These are phyloP conservation scores for Punctularia strigosozonata DNA, from an alignment of 768 basidiomycete species.

Conservation along the genomic window DNA sequence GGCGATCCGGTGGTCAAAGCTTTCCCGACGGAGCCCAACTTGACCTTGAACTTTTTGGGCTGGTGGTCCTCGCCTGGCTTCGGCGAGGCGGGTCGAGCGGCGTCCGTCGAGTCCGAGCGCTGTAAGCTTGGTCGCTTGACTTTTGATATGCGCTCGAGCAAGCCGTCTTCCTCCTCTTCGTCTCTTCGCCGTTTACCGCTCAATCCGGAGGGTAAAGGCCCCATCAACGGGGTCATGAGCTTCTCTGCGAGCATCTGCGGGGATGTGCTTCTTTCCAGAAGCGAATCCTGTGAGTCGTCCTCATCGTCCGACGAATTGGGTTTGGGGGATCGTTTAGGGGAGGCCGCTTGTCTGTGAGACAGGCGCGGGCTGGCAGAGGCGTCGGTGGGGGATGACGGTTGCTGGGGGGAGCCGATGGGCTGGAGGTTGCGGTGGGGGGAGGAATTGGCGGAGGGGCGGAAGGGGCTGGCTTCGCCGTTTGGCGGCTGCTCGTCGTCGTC, in stretches of 20 bases:
- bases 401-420: conserved; percentile 3
- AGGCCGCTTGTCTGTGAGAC: conserved; percentile 31
- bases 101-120: conserved; percentile 4
- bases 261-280: conserved; percentile 26
- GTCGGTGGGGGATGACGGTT: conserved; percentile 5
- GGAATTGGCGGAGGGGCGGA: conserved; percentile 12
- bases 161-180: conserved; percentile 29
- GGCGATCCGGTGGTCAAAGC: conserved; percentile 20
- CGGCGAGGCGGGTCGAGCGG: conserved; percentile 16
- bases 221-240: conserved; percentile 17
- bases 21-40: conserved; percentile 40
- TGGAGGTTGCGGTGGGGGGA: conserved; percentile 6
- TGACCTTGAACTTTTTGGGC: conserved; percentile 66
- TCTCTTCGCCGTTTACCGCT: conserved; percentile 44
- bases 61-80: conserved; percentile 43
- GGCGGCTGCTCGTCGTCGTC: conserved; percentile 78
- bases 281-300: conserved; percentile 44
- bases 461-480: conserved; percentile 25
- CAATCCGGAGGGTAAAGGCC: conserved; percentile 43
- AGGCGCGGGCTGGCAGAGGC: conserved; percentile 16
- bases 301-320: conserved; percentile 27
- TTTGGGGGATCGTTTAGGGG: conserved; percentile 5
- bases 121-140: not conserved
- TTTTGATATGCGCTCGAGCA: conserved; percentile 1
- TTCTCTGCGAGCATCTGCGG: conserved; percentile 10